These are phyloP conservation scores for Saturnispora zaruensis DNA, from an alignment of 805 yeast species.

Conservation along the genomic window DNA sequence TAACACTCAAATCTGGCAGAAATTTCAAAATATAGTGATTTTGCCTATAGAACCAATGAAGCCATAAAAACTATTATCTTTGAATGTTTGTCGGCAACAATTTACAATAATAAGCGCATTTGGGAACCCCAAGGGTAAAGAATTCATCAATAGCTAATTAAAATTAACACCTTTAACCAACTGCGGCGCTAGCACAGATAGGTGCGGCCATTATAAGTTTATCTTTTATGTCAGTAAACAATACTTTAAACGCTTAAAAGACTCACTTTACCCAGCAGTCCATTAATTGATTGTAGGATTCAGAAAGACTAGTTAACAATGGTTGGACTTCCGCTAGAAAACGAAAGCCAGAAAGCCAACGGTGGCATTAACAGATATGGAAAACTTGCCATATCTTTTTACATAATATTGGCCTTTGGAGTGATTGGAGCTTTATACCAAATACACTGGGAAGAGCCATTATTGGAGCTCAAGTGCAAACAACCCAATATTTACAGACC, in stretches of 20 bases:
- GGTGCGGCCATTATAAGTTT: neutral
- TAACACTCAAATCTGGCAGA: too few species aligned
- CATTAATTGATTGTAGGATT: neutral
- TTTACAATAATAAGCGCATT: too few species aligned
- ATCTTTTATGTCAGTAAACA: neutral
- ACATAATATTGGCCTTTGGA: neutral
- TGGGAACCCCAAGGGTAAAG: too few species aligned
- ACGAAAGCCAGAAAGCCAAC: neutral
- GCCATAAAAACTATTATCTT: too few species aligned
- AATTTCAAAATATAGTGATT: too few species aligned
- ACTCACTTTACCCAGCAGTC: neutral
- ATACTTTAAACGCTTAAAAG: neutral
- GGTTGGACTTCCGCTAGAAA: constrained; percentile 6
- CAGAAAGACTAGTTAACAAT: neutral
- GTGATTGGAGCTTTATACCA: neutral
- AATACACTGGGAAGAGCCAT: neutral
- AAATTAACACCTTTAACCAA: too few species aligned
- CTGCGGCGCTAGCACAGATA: neutral
- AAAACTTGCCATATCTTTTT: neutral
- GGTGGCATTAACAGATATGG: neutral
- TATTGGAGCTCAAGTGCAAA: constrained; percentile 12
- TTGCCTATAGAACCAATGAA: too few species aligned
- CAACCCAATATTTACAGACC: constrained; percentile 23
- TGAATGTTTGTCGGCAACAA: too few species aligned
- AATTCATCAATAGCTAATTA: too few species aligned